Base-by-base conservation (phyloP, 495 filamentous ascomycete genomes). In the Hypoxylon trugodes region DNA sequence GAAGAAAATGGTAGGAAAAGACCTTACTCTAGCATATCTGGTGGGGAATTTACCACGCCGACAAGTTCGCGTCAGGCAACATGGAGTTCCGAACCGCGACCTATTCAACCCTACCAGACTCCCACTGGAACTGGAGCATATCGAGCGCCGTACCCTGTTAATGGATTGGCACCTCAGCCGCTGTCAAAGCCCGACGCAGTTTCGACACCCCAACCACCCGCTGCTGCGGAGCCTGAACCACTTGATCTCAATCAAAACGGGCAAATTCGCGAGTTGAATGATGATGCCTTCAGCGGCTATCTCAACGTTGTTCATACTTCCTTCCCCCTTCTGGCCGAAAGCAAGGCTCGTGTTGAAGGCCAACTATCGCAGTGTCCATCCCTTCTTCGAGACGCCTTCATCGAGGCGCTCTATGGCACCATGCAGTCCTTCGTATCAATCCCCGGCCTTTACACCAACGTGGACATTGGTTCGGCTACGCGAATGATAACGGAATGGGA, bases 251-350 rank as follows among this genome's bases (percentile, higher is more conserved):
- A 63, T 26, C 69, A 73, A 2, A 51, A 65, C 15, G 73, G 73
- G 10, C 50, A 69, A 18, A 22, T 62, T 9, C 69, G 70, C 15
- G 77, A 80, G 36, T 74, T 80, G 45, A 74, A 83, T 16, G 79
- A 80, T 13, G 52, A 71, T 67, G 64, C 76, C 41, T 78, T 81
- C 74, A 58, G 81, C 49, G 92, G 89, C 43, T 93, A 93, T 69
- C 87, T 91, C 50, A 77, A 82, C 15, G 76, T 83, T 24, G 86
- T 96, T 13, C 91, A 96, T 67, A 84, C 86, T 1, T 84, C 86
- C 12, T 87, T 93, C 50, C 92, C 92, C 0, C 76, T 96, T 2
- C 81, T 96, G 12, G 84, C 90, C 1, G 79, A 84, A 62, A 86
- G 81, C 30, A 91, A 87, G 64, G 78, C 82, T 30, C 79, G 84